Evolutionary conservation across 352 stramenopile species (phyloP), one percentile per base, ranked within the genome.

Genomic region (Globisporangium alternatum): DNA sequence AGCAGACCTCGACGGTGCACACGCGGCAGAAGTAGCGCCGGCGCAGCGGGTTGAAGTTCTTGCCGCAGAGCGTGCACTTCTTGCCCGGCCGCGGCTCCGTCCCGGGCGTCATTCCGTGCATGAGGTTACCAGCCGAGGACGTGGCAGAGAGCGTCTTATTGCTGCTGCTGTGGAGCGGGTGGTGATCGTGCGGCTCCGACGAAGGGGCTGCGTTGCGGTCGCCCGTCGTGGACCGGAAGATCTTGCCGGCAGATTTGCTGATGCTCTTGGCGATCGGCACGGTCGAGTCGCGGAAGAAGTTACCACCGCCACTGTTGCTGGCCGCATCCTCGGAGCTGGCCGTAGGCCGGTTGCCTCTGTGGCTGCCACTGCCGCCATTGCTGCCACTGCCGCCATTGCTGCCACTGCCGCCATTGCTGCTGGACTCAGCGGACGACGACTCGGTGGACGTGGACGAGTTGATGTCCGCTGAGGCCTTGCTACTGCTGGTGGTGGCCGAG

Each of bases 11-110:
- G 25, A 67, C 70, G 7, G 72, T 76, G 47, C 84, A 95, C 61
- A 78, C 68, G 33, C 81, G 80, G 68, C 86, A 93, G 54, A 83
- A 75, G 72, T 92, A 87, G 8, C 85, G 83, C 30, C 86, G 74
- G 12, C 83, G 83, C 61, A 95, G 67, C 33, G 83, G 80, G 61
- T 91, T 93, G 65, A 95, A 95, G 60, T 74, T 87, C 74, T 93
- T 95, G 60, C 77, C 79, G 65, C 84, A 95, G 3, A 89, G 72
- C 0, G 80, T 76, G 65, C 86, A 93, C 66, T 90, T 88, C 54
- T 86, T 90, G 25, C 60, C 54, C 28, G 25, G 43, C 21, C 61
- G 66, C 39, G 41, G 58, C 56, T 41, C 49, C 22, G 49, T 48
- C 9, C 55, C 21, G 9, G 58, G 30, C 21, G 71, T 41, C 52